phyloP scores from a whole-genome alignment of 2,329 filamentous ascomycete species.

The Colletotrichum simmondsii region DNA sequence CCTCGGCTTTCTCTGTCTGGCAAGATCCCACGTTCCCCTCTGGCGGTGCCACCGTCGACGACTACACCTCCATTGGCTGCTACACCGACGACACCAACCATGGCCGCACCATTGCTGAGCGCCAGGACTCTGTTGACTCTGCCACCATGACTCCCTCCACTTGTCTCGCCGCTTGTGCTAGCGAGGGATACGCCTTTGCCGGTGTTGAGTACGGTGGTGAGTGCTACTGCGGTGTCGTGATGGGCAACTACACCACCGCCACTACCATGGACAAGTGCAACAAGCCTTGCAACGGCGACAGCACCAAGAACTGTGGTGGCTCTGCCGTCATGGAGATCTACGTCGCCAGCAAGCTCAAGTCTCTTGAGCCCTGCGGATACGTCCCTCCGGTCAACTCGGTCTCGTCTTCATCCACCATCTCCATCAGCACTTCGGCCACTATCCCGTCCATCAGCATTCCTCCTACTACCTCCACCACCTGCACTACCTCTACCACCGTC shows the following conservation, averaged over 20 bases:
- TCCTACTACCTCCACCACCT: conserved; percentile 25
- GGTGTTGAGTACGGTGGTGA: conserved; percentile 56
- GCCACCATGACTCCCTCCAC: conserved; percentile 52
- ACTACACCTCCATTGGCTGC: conserved; percentile 72
- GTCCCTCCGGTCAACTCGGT: conserved; percentile 39
- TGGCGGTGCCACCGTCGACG: conserved; percentile 56
- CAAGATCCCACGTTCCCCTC: conserved; percentile 60
- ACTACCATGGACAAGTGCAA: conserved; percentile 55
- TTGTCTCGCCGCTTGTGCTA: conserved; percentile 56
- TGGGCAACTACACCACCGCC: conserved; percentile 57
- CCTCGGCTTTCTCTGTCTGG: conserved; percentile 58
- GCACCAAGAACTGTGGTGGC: conserved; percentile 55
- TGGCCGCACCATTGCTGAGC: conserved; percentile 58
- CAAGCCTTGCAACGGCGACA: conserved; percentile 63
- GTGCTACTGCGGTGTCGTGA: conserved; percentile 63
- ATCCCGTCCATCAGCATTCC: conserved; percentile 23
- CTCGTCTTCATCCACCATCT: conserved; percentile 30
- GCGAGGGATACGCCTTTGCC: conserved; percentile 58
- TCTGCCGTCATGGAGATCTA: conserved; percentile 54
- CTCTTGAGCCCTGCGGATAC: conserved; percentile 60
- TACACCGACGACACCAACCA: conserved; percentile 58
- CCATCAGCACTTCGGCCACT: conserved; percentile 31
- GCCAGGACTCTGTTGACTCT: conserved; percentile 48
- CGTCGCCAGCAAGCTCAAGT: conserved; percentile 59
- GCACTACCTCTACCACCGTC: conserved; percentile 27